Base-by-base conservation (phyloP, 192 early-diverging fungal species). In the Coemansia sp. region DNA sequence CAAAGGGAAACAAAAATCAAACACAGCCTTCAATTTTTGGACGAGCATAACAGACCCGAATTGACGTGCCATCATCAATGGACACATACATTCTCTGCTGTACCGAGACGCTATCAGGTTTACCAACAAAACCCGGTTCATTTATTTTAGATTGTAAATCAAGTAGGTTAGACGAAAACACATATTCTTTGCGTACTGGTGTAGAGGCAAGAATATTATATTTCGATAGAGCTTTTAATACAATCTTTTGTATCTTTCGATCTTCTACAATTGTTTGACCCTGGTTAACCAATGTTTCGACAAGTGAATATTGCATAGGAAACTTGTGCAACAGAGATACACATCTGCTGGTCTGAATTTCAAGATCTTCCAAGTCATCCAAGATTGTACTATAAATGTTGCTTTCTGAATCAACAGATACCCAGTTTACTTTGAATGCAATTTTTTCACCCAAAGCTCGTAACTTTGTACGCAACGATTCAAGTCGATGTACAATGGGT, bases 251-350 rank as follows among this genome's bases (percentile, higher is more conserved):
- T 19, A 52, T 48, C 22, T 34, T 48, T 26, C 71, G 64, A 23
- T 63, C 53, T 19, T 63, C 64, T 4, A 74, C 59, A 3, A 36
- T 40, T 5, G 64, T 52, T 23, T 58, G 71, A 9, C 71, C 71
- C n/a, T 20, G 13, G n/a, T 37, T 32, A 5, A 67, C 71, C 36
- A 74, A 39, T 9, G 53, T 34, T 23, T 74, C 55, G 1, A 67
- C 71, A 22, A 74, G 55, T 43, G 32, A 30, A 34, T 62, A 59
- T 52, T 74, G 71, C 17, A 39, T 59, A 5, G 71, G 71, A 24
- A 74, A 67, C 58, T 74, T 74, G 63, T 61, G 49, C 30, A 74
- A 47, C 20, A 74, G 55, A 14, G 71, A 66, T 9, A 74, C 62
- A 24, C 71, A 74, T 4, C 71, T 50, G 26, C 71, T 65, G 0